Evolutionary conservation across 768 basidiomycete species (phyloP), one percentile per base, ranked within the genome.

Genomic region (Macrolepiota albuminosa): DNA sequence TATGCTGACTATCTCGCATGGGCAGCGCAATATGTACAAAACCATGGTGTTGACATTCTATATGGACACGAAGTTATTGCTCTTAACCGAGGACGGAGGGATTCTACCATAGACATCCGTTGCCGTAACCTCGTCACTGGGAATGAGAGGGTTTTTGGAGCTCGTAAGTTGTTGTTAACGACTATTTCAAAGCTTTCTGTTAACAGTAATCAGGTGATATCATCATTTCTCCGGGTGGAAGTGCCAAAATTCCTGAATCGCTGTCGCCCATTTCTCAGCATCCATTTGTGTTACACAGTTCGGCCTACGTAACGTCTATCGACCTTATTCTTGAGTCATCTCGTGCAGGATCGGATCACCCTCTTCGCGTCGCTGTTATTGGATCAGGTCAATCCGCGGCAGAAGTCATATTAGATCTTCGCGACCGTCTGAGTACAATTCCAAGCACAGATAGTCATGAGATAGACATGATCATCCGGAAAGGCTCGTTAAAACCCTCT

Each of bases 1-100:
- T 83, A 77, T 58, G 72, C 81, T 5, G 82, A 84, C 67, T 84
- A 84, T 68, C 73, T 84, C 18, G 65, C 76, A 9, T 83, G 81
- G 81, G 81, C 80, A 9, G 80, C 83, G 1, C 63, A 67, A 8
- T 74, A 75, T 48, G 81, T 81, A 2, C 72, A 79, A 64, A 64
- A 69, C 2, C 72, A 74, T 21, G 81, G 82, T 9, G 65, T 80
- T 50, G 70, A 73, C 29, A 74, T 82, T 52, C 67, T 71, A 9
- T 84, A 74, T 57, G 78, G 80, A 33, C 76, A 81, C 61, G 76
- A 81, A 51, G 78, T 84, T 57, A 64, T 81, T 50, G 71, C 66
- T 4, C 70, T 83, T 37, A 66, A 68, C 37, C 72, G 72, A 42
- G 69, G 67, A 21, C 45, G 54, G 43, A 52, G 42, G 57, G 65